A percentile compares a stretch with the other conserved stretches of the same genome.
Evolutionary conservation across 106 monocot genomes (phyloP).

Genomic region (Chionographis japonica): DNA sequence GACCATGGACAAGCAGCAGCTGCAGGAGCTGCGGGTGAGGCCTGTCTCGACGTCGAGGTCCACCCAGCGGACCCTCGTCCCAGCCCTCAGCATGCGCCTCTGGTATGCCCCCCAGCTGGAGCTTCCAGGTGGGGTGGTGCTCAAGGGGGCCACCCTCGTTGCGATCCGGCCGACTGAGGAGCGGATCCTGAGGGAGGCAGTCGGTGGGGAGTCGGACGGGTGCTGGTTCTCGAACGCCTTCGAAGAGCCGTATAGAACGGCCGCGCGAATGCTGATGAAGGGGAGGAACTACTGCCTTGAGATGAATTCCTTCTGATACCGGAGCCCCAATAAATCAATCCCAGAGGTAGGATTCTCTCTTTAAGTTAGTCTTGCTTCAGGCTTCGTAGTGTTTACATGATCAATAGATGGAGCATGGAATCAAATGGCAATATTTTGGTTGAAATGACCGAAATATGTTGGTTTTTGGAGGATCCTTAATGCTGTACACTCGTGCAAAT

Average conservation of each 20-base stretch:
- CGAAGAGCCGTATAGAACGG: conserved; percentile 73
- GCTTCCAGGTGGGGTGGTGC: conserved; percentile 50
- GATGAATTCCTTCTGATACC: conserved; percentile 91
- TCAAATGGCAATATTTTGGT: too few species aligned
- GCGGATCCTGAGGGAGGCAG: background rate
- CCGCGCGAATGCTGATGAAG: conserved; percentile 57
- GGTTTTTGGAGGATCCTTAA: too few species aligned
- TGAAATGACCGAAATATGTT: too few species aligned
- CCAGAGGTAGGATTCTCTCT: too few species aligned
- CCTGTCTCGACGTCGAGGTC: conserved; percentile 57
- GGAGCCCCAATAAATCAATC: too few species aligned
- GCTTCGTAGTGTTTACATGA: too few species aligned
- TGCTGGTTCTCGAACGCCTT: conserved; percentile 62
- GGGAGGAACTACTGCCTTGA: conserved; percentile 66
- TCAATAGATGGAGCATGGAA: too few species aligned
- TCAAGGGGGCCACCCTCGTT: conserved; percentile 80
- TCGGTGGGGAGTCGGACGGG: conserved; percentile 5
- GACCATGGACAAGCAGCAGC: conserved; percentile 49
- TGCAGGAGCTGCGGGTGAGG: conserved; percentile 53
- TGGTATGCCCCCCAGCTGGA: conserved; percentile 75
- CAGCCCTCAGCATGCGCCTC: conserved; percentile 72
- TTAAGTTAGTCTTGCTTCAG: too few species aligned
- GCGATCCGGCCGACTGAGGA: conserved; percentile 63
- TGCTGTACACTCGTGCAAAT: too few species aligned
- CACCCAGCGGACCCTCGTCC: conserved; percentile 69